Conservation (phyloP, 164 flowering plant species). For the Akebia trifoliata region DNA sequence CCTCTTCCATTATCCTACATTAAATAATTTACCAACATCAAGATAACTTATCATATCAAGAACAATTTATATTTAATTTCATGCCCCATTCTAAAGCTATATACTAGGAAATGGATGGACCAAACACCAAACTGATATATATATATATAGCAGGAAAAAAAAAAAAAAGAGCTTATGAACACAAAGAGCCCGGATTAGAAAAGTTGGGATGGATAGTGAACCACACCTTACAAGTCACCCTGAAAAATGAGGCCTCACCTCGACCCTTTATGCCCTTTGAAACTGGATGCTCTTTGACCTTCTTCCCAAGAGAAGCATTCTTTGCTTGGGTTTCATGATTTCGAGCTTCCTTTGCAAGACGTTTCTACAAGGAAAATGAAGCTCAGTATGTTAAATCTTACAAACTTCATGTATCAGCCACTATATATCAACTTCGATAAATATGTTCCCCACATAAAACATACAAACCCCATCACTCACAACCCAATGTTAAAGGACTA, state of each 20-base stretch:
- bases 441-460: neutral
- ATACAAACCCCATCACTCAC: neutral
- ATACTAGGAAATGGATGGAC: neutral
- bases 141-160: no score
- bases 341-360: slow-evolving; percentile 90
- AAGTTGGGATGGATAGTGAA: slow-evolving; percentile 14
- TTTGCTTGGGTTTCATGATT: slow-evolving; percentile 83
- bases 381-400: neutral
- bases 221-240: slow-evolving; percentile 90
- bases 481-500: neutral
- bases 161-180: neutral
- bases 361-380: slow-evolving; percentile 47
- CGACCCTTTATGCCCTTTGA: slow-evolving; percentile 68
- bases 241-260: slow-evolving; percentile 89
- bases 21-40: slow-evolving; percentile 9
- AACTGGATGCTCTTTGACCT: slow-evolving; percentile 58
- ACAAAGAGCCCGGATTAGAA: neutral
- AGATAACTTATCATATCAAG: neutral
- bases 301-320: slow-evolving; percentile 79
- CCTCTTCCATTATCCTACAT: slow-evolving; percentile 97
- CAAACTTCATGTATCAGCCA: neutral
- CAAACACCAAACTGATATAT: no score
- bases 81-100: neutral
- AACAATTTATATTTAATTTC: neutral
- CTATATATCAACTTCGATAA: neutral